phyloP scores from a whole-genome alignment of 768 basidiomycete genomes.

The Amanita molliuscula region DNA sequence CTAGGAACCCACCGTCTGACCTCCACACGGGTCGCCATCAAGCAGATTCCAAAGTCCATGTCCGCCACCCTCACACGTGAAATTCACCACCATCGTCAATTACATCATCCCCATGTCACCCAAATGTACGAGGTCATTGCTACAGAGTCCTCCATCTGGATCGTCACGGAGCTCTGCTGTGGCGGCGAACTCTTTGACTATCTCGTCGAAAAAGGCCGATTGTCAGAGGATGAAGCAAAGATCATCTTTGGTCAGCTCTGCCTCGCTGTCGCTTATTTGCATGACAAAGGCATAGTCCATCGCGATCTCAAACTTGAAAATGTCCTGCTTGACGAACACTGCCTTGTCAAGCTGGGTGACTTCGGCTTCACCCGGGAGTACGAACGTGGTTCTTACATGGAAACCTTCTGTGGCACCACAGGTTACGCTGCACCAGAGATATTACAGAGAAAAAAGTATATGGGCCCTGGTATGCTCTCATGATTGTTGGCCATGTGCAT shows the following conservation, averaged over 20 bases:
- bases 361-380: conserved; percentile 94
- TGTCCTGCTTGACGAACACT: conserved; percentile 81
- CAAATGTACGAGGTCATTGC: conserved; percentile 98
- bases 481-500: background rate
- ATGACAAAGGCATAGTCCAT: conserved; percentile 89
- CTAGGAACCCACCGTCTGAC: conserved; percentile 92
- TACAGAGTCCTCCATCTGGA: conserved; percentile 92
- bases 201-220: conserved; percentile 86
- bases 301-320: conserved; percentile 97
- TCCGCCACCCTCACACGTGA: conserved; percentile 89
- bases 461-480: conserved; percentile 66
- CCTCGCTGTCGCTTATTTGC: conserved; percentile 88
- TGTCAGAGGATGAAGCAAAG: conserved; percentile 76
- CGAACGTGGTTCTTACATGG: conserved; percentile 67
- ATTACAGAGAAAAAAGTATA: conserved; percentile 78
- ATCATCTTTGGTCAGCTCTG: conserved; percentile 94
- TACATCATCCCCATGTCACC: conserved; percentile 92
- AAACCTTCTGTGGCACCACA: conserved; percentile 93
- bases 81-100: conserved; percentile 95
- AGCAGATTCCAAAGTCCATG: conserved; percentile 94
- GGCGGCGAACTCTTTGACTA: conserved; percentile 99
- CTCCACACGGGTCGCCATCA: conserved; percentile 87
- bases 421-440: conserved; percentile 93
- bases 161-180: conserved; percentile 92
- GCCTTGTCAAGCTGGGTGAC: conserved; percentile 88